Percentiles rank a stretch among this genome's conserved stretches.
Evolutionary conservation across 2,329 filamentous ascomycete genomes (phyloP).

Genomic region (Epichloe amarillans): DNA sequence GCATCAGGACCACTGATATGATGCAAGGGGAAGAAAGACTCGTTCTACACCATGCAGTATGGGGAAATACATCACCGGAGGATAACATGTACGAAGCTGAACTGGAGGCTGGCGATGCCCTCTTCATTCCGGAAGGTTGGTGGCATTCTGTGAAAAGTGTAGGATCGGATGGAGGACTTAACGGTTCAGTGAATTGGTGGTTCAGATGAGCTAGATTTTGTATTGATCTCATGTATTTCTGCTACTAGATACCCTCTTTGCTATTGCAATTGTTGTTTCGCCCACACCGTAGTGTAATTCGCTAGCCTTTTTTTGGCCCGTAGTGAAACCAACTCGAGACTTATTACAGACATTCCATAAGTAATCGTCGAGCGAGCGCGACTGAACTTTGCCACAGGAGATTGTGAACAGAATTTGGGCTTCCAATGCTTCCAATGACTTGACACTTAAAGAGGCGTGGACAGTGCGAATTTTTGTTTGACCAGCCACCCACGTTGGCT

Average conservation of each 20-base stretch:
- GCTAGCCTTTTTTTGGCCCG: too few relatives aligned
- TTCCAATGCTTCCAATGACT: too few relatives aligned
- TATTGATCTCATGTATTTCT: background rate
- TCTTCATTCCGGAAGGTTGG: slow-evolving; percentile 31
- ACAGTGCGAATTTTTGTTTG: background rate
- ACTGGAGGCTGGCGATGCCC: slow-evolving; percentile 38
- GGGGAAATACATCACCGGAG: slow-evolving; percentile 31
- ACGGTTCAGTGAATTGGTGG: slow-evolving; percentile 34
- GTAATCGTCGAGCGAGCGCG: too few relatives aligned
- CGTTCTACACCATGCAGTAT: slow-evolving; percentile 55
- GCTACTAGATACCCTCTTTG: background rate
- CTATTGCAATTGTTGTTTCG: background rate
- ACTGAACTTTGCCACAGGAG: too few relatives aligned
- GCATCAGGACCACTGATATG: slow-evolving; percentile 72
- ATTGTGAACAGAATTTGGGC: too few relatives aligned
- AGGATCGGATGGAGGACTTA: slow-evolving; percentile 20
- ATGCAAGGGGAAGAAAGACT: slow-evolving; percentile 67
- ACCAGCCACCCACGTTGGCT: too few relatives aligned
- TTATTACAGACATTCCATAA: too few relatives aligned
- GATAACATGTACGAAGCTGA: slow-evolving; percentile 35
- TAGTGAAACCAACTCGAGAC: too few relatives aligned
- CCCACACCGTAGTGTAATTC: too few relatives aligned
- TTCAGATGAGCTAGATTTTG: slow-evolving; percentile 19
- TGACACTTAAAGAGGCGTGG: too few relatives aligned
- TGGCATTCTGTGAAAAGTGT: slow-evolving; percentile 32